Evolutionary conservation across 1,139 yeast species (phyloP), one percentile per base, ranked within the genome.

Genomic region (Candida glucosophila): DNA sequence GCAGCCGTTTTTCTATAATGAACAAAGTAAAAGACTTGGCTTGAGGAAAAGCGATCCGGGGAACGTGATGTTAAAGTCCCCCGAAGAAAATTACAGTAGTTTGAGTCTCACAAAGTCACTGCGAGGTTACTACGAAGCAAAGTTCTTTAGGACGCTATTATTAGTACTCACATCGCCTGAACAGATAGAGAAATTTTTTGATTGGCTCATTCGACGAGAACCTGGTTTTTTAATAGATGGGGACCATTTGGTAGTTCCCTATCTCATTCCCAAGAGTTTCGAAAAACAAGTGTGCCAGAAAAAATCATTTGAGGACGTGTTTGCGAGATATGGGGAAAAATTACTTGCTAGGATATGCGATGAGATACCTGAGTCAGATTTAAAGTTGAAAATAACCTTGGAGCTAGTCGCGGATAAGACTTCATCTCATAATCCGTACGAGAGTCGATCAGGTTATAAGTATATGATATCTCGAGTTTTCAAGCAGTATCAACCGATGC

Each of bases 341-440:
- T 44, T 72, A 13, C 40, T 68, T 23, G 39, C 53, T 21, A 67
- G 70, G 44, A 49, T 67, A 26, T 43, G 61, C 3, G 29, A 44
- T 20, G 38, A 51, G 32, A 40, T 60, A 26, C 39, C 46, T 22
- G 26, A 26, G 30, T 26, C 35, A 12, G 44, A 54, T 21, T 49
- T 66, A 29, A 53, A 51, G 22, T 43, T 73, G 21, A 67, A 67
- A 33, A 49, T 75, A 6, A 71, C 78, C 0, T 67, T 75, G 9
- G 81, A 74, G 37, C 57, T 74, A 33, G 66, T 73, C 10, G 35
- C 55, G 17, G 62, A 55, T 26, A 44, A 40, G 14, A 17, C 15
- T 3, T 14, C 25, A 5, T 22, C 18, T 5, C 17, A 22, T 2
- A 22, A 16, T 14, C 5, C 12, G 4, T n/a, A n/a, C 29, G 11